Evolutionary conservation across 441 rosid species (phyloP), one percentile per base, ranked within the genome.

Genomic region (Bruguiera hainesii): DNA sequence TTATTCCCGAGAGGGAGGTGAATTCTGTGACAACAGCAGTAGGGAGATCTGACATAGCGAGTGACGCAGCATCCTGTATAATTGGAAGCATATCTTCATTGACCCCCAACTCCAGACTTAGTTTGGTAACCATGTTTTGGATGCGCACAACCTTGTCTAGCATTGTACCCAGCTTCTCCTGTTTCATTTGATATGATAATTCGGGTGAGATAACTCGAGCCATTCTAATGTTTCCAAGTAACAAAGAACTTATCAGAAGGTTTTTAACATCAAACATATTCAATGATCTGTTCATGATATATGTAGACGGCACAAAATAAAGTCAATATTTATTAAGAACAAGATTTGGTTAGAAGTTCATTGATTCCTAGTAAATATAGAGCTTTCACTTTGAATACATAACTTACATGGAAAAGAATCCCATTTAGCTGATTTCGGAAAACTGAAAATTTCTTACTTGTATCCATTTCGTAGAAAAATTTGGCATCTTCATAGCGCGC

Each of bases 401-500:
- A 73, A 79, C 99, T 86, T 80, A 94, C 99, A 72, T 94, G 99
- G 71, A 94, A 94, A 73, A 94, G 90, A 80, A 94, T 94, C 71
- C 96, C 98, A 71, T 83, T 78, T 26, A 94, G 83, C 78, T 94
- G 97, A 76, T 73, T 74, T 63, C 85, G 89, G 75, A 94, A 91
- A 73, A 84, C 94, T 42, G 83, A 80, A 65, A 94, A 78, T 42
- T 72, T 87, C 74, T 83, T 94, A 49, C 85, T 78, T 26, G 88
- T 86, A 82, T 94, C 99, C 80, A 87, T 77, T 82, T 81, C 97
- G 75, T 91, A 94, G 77, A 94, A 94, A 81, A 91, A 94, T 80
- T 87, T 91, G 35, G 99, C 99, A 74, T 94, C 99, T 79, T 94
- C 99, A 67, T 91, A 94, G 53, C 97, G 99, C 75, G 99, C 99